Base-by-base conservation (phyloP, 2,329 filamentous ascomycete species). In the Aspergillus costaricaensis region DNA sequence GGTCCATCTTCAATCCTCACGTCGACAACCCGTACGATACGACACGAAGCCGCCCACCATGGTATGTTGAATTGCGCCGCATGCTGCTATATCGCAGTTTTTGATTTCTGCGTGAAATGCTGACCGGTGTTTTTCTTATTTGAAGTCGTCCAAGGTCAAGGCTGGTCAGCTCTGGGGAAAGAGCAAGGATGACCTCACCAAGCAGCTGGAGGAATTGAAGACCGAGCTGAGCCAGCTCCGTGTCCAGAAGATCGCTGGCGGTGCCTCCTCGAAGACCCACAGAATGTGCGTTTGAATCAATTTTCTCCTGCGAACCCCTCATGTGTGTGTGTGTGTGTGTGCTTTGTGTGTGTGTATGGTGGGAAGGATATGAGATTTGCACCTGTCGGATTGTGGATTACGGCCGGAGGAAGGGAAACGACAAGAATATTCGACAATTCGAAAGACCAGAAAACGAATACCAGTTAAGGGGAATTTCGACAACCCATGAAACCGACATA, bases 161-260 rank as follows among this genome's bases (percentile, higher is more conserved):
- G 89, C 94, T 82, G 88, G 87, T 84, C 87, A 91, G 85, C 92
- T 99, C 83, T 98, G 95, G 95, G 88, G 88, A 85, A 99, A 99
- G 92, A 93, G 87, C 90, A 98, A 98, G 90, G 92, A 96, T 79
- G 96, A 99, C 77, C 87, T 99, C 82, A 87, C 88, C 80, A 96
- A 95, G 88, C 92, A 96, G 83, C 89, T 97, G 78, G 88, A 88
- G 75, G 92, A 96, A 83, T 86, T 96, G 80, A 96, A 97, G 91
- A 88, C 89, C 69, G 96, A 99, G 86, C 89, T 99, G 73, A 91
- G 92, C 79, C 90, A 94, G 85, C 88, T 99, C 78, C 91, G 95
- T 81, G 96, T 96, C 80, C 94, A 97, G 86, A 98, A 99, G 90
- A 93, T 99, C 80, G 86, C 92, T 72, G 87, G 87, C 78, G 96